Evolutionary conservation across 768 basidiomycete genomes (phyloP).

Genomic region (Goffeauzyma gilvescens): DNA sequence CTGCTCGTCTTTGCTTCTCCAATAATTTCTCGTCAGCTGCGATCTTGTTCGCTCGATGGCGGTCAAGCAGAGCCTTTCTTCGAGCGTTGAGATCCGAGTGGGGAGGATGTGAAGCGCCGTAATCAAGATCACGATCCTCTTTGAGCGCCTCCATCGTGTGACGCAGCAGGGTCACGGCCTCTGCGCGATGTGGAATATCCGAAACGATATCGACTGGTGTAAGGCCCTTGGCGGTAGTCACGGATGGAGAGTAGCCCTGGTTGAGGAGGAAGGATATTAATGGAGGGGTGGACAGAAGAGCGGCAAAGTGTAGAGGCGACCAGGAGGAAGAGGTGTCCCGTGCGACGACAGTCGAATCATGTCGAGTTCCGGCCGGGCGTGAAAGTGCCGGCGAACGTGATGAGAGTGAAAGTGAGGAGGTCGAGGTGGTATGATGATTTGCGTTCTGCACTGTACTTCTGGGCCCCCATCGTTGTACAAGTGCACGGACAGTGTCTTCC

Average conservation of each 20-base stretch:
- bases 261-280: constrained; percentile 82
- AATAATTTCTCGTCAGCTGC: too few species aligned
- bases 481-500: constrained; percentile 67
- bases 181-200: constrained; percentile 58
- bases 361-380: too few species aligned
- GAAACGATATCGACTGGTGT: constrained; percentile 79
- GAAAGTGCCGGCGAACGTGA: constrained; percentile 34
- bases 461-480: constrained; percentile 38
- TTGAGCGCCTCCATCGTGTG: constrained; percentile 79
- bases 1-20: too few species aligned
- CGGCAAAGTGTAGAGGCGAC: constrained; percentile 86
- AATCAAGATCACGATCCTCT: too few species aligned
- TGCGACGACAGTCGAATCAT: too few species aligned
- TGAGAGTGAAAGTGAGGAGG: background rate
- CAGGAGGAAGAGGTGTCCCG: too few species aligned
- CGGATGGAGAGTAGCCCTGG: constrained; percentile 68
- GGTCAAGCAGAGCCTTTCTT: too few species aligned
- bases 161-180: constrained; percentile 66
- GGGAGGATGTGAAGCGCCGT: too few species aligned
- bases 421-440: background rate
- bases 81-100: too few species aligned
- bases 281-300: constrained; percentile 69
- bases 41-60: too few species aligned
- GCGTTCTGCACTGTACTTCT: background rate
- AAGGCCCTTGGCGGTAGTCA: constrained; percentile 54